Evolutionary conservation across 805 yeast genomes (phyloP).

Genomic region (Cyberlindnera veronae): DNA sequence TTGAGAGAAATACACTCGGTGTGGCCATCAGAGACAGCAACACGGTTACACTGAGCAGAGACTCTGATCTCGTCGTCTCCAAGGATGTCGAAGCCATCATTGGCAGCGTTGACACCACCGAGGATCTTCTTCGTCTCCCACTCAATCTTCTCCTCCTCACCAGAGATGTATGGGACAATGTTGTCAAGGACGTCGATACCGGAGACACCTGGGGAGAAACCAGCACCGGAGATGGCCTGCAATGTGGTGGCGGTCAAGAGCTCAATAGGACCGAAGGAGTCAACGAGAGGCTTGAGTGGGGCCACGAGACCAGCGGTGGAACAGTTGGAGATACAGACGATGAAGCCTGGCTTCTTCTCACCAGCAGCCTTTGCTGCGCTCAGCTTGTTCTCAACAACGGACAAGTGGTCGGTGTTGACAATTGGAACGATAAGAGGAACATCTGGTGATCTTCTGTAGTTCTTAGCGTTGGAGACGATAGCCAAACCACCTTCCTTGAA

Average conservation of each 20-base stretch:
- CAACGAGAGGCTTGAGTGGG: slow-evolving; percentile 91
- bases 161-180: slow-evolving; percentile 89
- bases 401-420: slow-evolving; percentile 87
- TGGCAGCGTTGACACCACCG: slow-evolving; percentile 54
- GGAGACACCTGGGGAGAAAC: slow-evolving; percentile 95
- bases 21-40: slow-evolving; percentile 96
- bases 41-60: slow-evolving; percentile 95
- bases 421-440: slow-evolving; percentile 96
- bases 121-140: slow-evolving; percentile 97
- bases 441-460: slow-evolving; percentile 80
- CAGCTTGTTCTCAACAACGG: slow-evolving; percentile 59
- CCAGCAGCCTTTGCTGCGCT: slow-evolving; percentile 52
- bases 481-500: slow-evolving; percentile 79
- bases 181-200: slow-evolving; percentile 94
- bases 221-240: slow-evolving; percentile 98
- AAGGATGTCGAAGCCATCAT: slow-evolving; percentile 53
- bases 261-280: slow-evolving; percentile 86
- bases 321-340: slow-evolving; percentile 95
- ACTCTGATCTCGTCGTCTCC: slow-evolving; percentile 73
- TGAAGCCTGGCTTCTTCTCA: slow-evolving; percentile 67
- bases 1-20: slow-evolving; percentile 89
- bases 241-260: slow-evolving; percentile 84
- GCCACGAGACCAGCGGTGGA: slow-evolving; percentile 98
- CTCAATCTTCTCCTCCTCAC: slow-evolving; percentile 98
- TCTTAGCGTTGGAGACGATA: slow-evolving; percentile 92